Conservation (phyloP, 1,139 yeast species). For the Hemisphaericaspora xylanilytica region DNA sequence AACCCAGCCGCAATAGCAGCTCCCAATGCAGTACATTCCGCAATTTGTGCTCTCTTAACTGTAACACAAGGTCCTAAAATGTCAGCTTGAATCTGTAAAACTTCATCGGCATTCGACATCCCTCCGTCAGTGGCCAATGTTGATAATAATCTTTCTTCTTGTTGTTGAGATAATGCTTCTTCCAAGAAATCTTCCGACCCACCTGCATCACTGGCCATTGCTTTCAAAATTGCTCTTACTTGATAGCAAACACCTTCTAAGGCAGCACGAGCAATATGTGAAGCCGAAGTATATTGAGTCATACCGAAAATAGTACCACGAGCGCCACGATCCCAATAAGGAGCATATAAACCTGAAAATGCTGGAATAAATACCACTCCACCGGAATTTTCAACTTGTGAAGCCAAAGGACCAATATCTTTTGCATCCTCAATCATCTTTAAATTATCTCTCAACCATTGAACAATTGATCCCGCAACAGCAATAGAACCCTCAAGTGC, state of each 20-base stretch:
- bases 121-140: constrained; percentile 89
- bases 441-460: constrained; percentile 91
- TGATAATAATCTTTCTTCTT: constrained; percentile 49
- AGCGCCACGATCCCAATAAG: constrained; percentile 93
- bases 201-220: constrained; percentile 85
- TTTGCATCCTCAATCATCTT: constrained; percentile 76
- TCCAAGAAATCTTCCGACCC: constrained; percentile 48
- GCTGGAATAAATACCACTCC: constrained; percentile 97
- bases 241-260: constrained; percentile 95
- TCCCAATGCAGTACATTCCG: constrained; percentile 94
- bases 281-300: constrained; percentile 82
- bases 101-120: constrained; percentile 88
- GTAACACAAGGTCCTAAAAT: constrained; percentile 83
- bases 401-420: constrained; percentile 89
- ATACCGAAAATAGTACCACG: constrained; percentile 92
- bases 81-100: constrained; percentile 93
- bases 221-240: constrained; percentile 84
- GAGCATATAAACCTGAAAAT: constrained; percentile 90
- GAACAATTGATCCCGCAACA: constrained; percentile 92
- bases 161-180: constrained; percentile 39
- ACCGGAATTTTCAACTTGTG: constrained; percentile 76
- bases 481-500: constrained; percentile 96
- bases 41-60: constrained; percentile 74
- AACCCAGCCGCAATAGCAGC: constrained; percentile 96
- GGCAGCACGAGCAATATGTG: constrained; percentile 92